Base-by-base conservation (phyloP, 2,329 filamentous ascomycete species). In the Ophiocordyceps camponoti-saundersi region DNA sequence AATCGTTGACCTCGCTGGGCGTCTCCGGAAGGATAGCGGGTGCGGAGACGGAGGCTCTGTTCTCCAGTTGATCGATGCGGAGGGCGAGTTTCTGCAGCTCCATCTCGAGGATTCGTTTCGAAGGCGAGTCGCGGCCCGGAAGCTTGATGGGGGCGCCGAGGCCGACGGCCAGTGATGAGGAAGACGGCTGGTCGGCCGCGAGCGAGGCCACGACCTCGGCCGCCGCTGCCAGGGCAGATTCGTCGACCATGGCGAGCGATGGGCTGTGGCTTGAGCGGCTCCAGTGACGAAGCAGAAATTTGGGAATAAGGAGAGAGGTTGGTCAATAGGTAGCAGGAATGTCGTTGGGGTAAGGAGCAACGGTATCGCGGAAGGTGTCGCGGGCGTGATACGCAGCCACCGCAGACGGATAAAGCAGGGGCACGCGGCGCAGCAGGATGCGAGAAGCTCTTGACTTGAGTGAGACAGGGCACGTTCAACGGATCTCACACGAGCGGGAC, bases 61-160 rank as follows among this genome's bases (percentile, higher is more conserved):
- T 78, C 69, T 96, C 89, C 55, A 96, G 77, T 53, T 81, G 79
- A 53, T 88, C 83, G 54, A 96, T 79, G 54, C 92, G 75, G 51
- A 80, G 68, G 49, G 82, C 77, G 52, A 96, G 75, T 48, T 85
- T 82, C 45, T 82, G 77, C 48, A 98, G 75, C 66, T 96, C 90
- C 50, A 74, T 72, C 66, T 96, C 88, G 50, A 96, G 77, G 30
- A 74, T 74, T 53, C 76, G 72, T 67, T 96, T 96, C 53, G 82
- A 82, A 34, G 77, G 65, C 42, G 77, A 82, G 49, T 87, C 75
- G 48, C 77, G 73, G 49, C 92, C 92, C 15, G 90, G 89, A 22
- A 96, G 73, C 51, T 73, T 75, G 58, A 90, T 72, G 53, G 74
- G 69, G 46, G 65, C 63, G 49, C 65, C 67, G 48, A 64, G 59